Percentiles rank a stretch among this genome's conserved stretches.
Evolutionary conservation across 768 basidiomycete genomes (phyloP).

Genomic region (Suillus placidus): DNA sequence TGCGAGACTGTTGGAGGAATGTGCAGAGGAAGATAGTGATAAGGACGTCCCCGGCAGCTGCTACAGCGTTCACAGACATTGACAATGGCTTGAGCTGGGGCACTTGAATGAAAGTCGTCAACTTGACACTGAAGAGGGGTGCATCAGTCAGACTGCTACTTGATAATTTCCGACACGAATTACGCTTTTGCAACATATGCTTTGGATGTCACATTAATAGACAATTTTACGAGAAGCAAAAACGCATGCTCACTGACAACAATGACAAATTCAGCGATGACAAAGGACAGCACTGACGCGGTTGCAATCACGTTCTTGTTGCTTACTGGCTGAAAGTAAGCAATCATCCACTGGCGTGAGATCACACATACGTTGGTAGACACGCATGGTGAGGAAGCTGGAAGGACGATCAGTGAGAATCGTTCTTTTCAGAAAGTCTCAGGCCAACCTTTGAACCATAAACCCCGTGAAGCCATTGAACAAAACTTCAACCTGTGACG

Average conservation of each 20-base stretch:
- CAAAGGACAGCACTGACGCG: slow-evolving; percentile 34
- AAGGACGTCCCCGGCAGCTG: slow-evolving; percentile 46
- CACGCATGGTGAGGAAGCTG: slow-evolving; percentile 47
- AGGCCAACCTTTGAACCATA: slow-evolving; percentile 43
- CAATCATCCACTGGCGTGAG: background rate
- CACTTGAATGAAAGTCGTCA: slow-evolving; percentile 48
- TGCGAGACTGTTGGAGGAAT: slow-evolving; percentile 46
- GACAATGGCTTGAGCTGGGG: slow-evolving; percentile 49
- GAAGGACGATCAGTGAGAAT: background rate
- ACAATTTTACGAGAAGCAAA: background rate
- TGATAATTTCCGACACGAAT: slow-evolving; percentile 14
- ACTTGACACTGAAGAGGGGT: slow-evolving; percentile 35
- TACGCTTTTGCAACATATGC: slow-evolving; percentile 39
- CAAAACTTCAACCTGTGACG: slow-evolving; percentile 43
- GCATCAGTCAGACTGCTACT: background rate
- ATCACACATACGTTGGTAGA: slow-evolving; percentile 42
- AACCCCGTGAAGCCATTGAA: slow-evolving; percentile 52
- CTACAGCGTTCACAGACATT: slow-evolving; percentile 53
- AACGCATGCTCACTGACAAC: slow-evolving; percentile 30
- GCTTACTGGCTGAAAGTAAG: slow-evolving; percentile 40
- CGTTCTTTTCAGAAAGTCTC: background rate
- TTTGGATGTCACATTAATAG: slow-evolving; percentile 16
- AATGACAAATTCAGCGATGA: slow-evolving; percentile 41
- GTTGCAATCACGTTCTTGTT: slow-evolving; percentile 44
- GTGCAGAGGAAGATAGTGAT: slow-evolving; percentile 47